Conservation (phyloP, 2,329 filamentous ascomycete genomes). For the Furcasterigmium furcatum region DNA sequence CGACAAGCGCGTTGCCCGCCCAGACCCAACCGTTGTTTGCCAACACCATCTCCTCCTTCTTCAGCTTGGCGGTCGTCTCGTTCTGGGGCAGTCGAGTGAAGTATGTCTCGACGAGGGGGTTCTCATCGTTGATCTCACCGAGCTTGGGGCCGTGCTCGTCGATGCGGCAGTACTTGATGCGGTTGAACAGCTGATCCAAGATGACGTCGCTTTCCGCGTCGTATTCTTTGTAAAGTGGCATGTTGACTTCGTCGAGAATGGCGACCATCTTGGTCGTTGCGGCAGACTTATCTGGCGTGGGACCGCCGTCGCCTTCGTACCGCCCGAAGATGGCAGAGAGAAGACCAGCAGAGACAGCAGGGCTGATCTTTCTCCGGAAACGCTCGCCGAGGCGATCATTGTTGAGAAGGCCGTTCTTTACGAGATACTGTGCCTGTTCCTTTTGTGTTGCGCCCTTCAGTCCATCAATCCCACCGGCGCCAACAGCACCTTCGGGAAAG, state of each 20-base stretch:
- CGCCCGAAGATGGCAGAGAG: constrained; percentile 67
- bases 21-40: constrained; percentile 99
- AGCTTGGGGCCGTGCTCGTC: constrained; percentile 87
- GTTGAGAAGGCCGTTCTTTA: constrained; percentile 66
- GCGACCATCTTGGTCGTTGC: constrained; percentile 53
- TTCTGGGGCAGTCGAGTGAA: constrained; percentile 87
- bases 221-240: constrained; percentile 89
- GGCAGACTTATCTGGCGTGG: constrained; percentile 46
- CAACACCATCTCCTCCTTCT: constrained; percentile 72
- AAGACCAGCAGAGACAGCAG: constrained; percentile 66
- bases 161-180: constrained; percentile 92
- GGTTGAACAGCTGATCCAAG: constrained; percentile 87
- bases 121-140: constrained; percentile 72
- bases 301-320: constrained; percentile 49
- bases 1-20: constrained; percentile 90
- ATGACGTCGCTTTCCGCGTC: constrained; percentile 80
- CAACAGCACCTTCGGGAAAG: constrained; percentile 42
- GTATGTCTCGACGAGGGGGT: constrained; percentile 87
- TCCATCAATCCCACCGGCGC: constrained; percentile 38
- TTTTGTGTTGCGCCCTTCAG: constrained; percentile 42
- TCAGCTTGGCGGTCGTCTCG: constrained; percentile 72
- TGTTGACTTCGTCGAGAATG: constrained; percentile 79
- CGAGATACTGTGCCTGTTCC: constrained; percentile 59
- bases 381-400: constrained; percentile 76
- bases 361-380: constrained; percentile 69